Evolutionary conservation across 2,329 filamentous ascomycete genomes (phyloP).

Genomic region (Botrytis squamosa): DNA sequence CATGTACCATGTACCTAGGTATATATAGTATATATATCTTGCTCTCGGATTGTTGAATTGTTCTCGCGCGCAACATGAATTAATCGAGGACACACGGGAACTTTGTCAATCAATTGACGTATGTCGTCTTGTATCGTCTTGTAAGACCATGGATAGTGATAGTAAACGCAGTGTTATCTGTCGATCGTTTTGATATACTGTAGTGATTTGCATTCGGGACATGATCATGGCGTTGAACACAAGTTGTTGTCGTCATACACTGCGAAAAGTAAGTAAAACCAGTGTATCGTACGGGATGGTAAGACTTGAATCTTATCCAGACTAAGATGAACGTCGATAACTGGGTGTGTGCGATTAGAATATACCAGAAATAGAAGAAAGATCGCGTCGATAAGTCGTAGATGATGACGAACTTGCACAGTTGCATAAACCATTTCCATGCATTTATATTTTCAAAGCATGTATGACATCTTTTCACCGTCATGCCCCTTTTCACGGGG

Average conservation of each 20-base stretch:
- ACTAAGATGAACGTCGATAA: not conserved
- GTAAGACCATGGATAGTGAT: not conserved
- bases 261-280: not conserved
- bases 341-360: not conserved
- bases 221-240: not conserved
- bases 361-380: not conserved
- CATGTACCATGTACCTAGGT: not conserved
- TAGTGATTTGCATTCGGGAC: not conserved
- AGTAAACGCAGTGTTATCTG: not conserved
- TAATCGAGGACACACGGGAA: not conserved
- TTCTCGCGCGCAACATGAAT: not conserved
- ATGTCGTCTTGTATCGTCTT: too few species aligned
- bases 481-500: slow-evolving; percentile 4
- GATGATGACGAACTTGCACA: not conserved
- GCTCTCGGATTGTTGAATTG: not conserved
- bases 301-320: not conserved
- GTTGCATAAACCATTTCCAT: slow-evolving; percentile 5
- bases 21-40: not conserved
- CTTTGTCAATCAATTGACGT: not conserved
- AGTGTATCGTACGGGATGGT: not conserved
- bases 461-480: not conserved
- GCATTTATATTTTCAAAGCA: not conserved
- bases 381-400: not conserved
- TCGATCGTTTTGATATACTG: not conserved
- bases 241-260: not conserved